Conservation (phyloP, 1,284 basidiomycete genomes). For the Cystobasidium pallidum region DNA sequence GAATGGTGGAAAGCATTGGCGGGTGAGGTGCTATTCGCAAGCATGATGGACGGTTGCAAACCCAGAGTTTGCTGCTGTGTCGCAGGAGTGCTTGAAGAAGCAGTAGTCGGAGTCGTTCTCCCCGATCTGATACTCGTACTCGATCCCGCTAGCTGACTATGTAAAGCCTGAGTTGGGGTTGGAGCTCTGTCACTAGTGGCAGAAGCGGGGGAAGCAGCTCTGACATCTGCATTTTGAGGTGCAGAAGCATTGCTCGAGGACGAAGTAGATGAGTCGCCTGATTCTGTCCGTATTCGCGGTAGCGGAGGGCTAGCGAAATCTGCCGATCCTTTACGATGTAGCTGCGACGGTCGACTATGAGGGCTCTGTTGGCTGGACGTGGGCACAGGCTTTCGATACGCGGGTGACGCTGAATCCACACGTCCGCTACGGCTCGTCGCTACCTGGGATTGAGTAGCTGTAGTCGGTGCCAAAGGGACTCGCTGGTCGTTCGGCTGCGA, state of each 20-base stretch:
- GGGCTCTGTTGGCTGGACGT: neutral
- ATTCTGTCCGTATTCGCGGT: slow-evolving; percentile 27
- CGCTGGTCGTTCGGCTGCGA: slow-evolving; percentile 14
- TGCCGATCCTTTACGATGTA: slow-evolving; percentile 7
- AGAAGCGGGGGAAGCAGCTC: slow-evolving; percentile 22
- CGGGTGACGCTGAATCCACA: slow-evolving; percentile 16
- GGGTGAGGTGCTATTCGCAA: neutral
- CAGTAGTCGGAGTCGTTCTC: slow-evolving; percentile 13
- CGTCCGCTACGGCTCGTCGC: slow-evolving; percentile 10
- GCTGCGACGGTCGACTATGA: slow-evolving; percentile 19
- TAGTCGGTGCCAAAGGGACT: neutral
- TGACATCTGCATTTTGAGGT: slow-evolving; percentile 14
- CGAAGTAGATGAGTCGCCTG: slow-evolving; percentile 27
- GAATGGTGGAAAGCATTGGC: neutral
- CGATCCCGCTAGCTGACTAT: slow-evolving; percentile 14
- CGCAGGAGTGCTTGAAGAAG: neutral
- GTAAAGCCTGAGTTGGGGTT: slow-evolving; percentile 40
- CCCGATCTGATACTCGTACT: slow-evolving; percentile 11
- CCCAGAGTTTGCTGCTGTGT: slow-evolving; percentile 15
- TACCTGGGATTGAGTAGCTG: slow-evolving; percentile 9
- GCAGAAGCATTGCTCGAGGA: neutral
- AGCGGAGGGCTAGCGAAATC: slow-evolving; percentile 2
- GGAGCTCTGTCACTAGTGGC: slow-evolving; percentile 29
- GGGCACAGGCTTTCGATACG: slow-evolving; percentile 6
- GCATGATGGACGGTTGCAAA: slow-evolving; percentile 21